Evolutionary conservation across 805 yeast species (phyloP).

Genomic region (Candida tammaniensis): DNA sequence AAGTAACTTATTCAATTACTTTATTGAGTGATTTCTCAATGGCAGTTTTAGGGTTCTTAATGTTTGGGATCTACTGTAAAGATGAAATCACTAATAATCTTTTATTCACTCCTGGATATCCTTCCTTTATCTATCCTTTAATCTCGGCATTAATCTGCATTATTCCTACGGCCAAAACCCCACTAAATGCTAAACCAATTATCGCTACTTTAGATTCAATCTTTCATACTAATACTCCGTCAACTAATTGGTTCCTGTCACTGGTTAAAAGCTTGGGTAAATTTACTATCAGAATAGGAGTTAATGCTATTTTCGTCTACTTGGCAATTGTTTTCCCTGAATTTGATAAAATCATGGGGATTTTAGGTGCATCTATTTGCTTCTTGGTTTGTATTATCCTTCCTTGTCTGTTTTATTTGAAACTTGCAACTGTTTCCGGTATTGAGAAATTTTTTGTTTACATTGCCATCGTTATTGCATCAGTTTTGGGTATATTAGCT

Average conservation of each 20-base stretch:
- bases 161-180: conserved; percentile 81
- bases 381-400: conserved; percentile 75
- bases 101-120: conserved; percentile 46
- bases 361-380: conserved; percentile 78
- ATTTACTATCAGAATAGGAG: conserved; percentile 30
- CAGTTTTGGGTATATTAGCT: conserved; percentile 54
- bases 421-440: conserved; percentile 38
- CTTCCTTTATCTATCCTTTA: conserved; percentile 43
- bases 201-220: conserved; percentile 64
- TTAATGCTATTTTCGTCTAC: conserved; percentile 56
- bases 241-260: conserved; percentile 11
- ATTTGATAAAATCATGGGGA: conserved; percentile 78
- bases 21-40: conserved; percentile 58
- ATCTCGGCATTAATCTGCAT: conserved; percentile 73
- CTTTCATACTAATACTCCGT: conserved; percentile 29
- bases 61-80: conserved; percentile 51
- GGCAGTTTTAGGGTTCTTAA: conserved; percentile 62
- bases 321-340: conserved; percentile 69
- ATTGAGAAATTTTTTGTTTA: conserved; percentile 40
- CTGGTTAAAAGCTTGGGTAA: conserved; percentile 11
- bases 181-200: conserved; percentile 80
- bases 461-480: conserved; percentile 43
- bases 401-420: conserved; percentile 71
- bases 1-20: conserved; percentile 59
- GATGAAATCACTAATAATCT: conserved; percentile 54